Evolutionary conservation across 306 rosid species (phyloP).

Genomic region (Dalbergia cultrata): DNA sequence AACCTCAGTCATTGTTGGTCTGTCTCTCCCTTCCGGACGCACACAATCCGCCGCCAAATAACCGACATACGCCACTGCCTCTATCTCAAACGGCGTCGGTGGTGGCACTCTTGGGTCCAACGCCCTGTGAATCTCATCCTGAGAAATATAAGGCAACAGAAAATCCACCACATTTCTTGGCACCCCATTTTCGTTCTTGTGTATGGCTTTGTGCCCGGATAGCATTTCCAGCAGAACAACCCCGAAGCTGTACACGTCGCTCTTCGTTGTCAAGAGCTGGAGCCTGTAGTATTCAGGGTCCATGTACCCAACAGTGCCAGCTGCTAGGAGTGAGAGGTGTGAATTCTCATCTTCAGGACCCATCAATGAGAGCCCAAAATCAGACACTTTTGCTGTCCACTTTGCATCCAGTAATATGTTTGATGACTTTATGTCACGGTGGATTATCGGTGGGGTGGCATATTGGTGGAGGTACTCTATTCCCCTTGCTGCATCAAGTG

Average conservation of each 20-base stretch:
- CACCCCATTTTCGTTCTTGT: slow-evolving; percentile 66
- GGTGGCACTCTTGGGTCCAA: slow-evolving; percentile 74
- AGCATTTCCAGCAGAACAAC: slow-evolving; percentile 75
- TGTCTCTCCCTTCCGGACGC: slow-evolving; percentile 59
- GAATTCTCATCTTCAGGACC: slow-evolving; percentile 67
- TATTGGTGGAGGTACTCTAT: slow-evolving; percentile 74
- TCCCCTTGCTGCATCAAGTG: slow-evolving; percentile 83
- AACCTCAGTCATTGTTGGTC: slow-evolving; percentile 76
- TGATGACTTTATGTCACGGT: slow-evolving; percentile 79
- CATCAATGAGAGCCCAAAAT: slow-evolving; percentile 79
- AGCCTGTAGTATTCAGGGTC: slow-evolving; percentile 92
- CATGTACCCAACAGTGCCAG: slow-evolving; percentile 88
- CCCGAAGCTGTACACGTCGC: slow-evolving; percentile 92
- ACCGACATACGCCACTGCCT: slow-evolving; percentile 81
- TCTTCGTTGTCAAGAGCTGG: slow-evolving; percentile 75
- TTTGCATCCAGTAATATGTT: slow-evolving; percentile 69
- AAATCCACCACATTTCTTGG: slow-evolving; percentile 91
- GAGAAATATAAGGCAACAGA: slow-evolving; percentile 66
- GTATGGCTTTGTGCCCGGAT: slow-evolving; percentile 76
- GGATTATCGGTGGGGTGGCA: slow-evolving; percentile 72
- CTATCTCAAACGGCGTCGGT: slow-evolving; percentile 83
- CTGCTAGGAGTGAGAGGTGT: slow-evolving; percentile 64
- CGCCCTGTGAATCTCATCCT: slow-evolving; percentile 81
- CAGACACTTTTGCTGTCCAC: slow-evolving; percentile 72
- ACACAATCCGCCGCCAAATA: slow-evolving; percentile 90